Percentiles rank a stretch among this genome's conserved stretches.
Conservation (phyloP, 2,329 filamentous ascomycete species). For the Thelonectria olida region DNA sequence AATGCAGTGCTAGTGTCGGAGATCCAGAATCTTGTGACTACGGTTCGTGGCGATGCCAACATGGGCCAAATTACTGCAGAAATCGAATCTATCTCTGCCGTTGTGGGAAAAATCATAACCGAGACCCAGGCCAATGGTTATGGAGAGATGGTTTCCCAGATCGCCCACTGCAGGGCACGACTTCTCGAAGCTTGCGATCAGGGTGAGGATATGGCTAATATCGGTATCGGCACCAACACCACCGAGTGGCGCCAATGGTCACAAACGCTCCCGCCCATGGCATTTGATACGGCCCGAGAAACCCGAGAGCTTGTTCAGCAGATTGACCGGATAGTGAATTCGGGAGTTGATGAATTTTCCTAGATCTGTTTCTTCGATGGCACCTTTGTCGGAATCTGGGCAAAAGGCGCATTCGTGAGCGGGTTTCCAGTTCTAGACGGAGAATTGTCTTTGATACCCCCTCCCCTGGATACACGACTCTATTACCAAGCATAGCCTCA, state of each 20-base stretch:
- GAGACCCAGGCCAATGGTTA: conserved; percentile 69
- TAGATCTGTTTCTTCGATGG: conserved; percentile 36
- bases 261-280: conserved; percentile 79
- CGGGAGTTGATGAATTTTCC: conserved; percentile 57
- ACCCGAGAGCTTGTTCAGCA: conserved; percentile 74
- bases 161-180: conserved; percentile 71
- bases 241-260: conserved; percentile 71
- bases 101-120: conserved; percentile 75
- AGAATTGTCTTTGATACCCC: conserved; percentile 12
- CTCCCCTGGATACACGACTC: conserved; percentile 1
- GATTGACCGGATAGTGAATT: conserved; percentile 49
- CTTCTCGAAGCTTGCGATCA: conserved; percentile 71
- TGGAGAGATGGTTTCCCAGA: conserved; percentile 60
- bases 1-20: conserved; percentile 81
- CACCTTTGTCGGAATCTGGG: background rate
- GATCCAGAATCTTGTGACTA: conserved; percentile 82
- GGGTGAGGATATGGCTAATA: conserved; percentile 66
- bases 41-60: conserved; percentile 71
- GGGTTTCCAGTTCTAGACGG: background rate
- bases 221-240: conserved; percentile 58
- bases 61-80: conserved; percentile 74
- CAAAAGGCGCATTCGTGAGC: background rate
- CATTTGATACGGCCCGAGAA: conserved; percentile 86
- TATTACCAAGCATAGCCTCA: background rate
- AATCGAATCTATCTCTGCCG: conserved; percentile 74